A percentile compares a stretch with the other conserved stretches of the same genome.
Evolutionary conservation across 352 stramenopile genomes (phyloP).

Genomic region (Phytophthora nicotianae): DNA sequence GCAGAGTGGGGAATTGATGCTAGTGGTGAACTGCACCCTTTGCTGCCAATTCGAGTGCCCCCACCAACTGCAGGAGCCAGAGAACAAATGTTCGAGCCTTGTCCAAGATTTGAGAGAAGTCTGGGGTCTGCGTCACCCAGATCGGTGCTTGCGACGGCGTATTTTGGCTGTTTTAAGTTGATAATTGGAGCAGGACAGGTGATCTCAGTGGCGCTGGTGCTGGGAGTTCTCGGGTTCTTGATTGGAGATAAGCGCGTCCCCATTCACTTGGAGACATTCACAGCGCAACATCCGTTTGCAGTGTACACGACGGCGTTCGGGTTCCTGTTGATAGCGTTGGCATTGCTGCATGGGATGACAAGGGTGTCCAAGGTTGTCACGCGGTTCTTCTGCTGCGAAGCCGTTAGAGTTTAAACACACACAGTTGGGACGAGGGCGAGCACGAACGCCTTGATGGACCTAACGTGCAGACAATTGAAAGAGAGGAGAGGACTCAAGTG

Average conservation of each 20-base stretch:
- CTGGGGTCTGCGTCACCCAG: conserved; percentile 42
- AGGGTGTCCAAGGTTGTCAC: conserved; percentile 52
- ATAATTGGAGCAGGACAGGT: conserved; percentile 41
- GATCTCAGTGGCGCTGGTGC: conserved; percentile 35
- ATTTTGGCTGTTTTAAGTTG: conserved; percentile 60
- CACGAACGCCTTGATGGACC: neutral
- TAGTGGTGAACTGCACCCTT: conserved; percentile 28
- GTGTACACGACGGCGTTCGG: conserved; percentile 41
- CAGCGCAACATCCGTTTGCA: conserved; percentile 27
- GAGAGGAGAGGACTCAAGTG: conserved; percentile 17
- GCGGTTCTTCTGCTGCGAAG: conserved; percentile 61
- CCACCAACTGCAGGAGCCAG: conserved; percentile 9
- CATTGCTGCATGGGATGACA: conserved; percentile 47
- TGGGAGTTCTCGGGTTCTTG: conserved; percentile 40
- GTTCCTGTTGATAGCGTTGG: conserved; percentile 37
- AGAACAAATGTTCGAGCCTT: conserved; percentile 25
- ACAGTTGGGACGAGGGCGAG: conserved; percentile 31
- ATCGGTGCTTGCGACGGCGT: conserved; percentile 45
- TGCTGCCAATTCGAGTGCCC: conserved; percentile 45
- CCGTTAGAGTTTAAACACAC: conserved; percentile 6
- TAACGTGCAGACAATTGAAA: conserved; percentile 30
- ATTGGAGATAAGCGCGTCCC: conserved; percentile 33
- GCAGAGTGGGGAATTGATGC: conserved; percentile 9
- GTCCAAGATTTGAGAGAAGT: conserved; percentile 43
- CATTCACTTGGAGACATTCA: conserved; percentile 29